Conservation (phyloP, 1,139 yeast genomes). For the Pichia sp. region DNA sequence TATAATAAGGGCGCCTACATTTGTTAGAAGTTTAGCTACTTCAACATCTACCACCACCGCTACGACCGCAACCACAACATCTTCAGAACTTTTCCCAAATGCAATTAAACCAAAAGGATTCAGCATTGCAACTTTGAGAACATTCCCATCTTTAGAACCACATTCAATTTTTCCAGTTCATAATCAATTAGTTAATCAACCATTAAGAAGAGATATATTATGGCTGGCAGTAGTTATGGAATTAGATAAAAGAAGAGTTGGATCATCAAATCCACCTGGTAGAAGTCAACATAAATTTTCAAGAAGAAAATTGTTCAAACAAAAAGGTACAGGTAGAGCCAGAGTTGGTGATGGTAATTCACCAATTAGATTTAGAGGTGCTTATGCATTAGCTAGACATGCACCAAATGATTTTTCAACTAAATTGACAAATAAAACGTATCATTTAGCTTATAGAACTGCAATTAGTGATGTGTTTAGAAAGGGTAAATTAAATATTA, state of each 20-base stretch:
- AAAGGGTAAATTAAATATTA: slow-evolving; percentile 60
- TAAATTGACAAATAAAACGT: slow-evolving; percentile 68
- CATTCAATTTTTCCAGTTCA: slow-evolving; percentile 70
- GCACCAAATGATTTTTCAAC: slow-evolving; percentile 92
- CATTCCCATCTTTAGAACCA: slow-evolving; percentile 90
- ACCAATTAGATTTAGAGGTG: slow-evolving; percentile 86
- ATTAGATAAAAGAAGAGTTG: slow-evolving; percentile 84
- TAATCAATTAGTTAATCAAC: slow-evolving; percentile 56
- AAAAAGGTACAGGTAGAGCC: slow-evolving; percentile 93
- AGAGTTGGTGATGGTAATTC: slow-evolving; percentile 95
- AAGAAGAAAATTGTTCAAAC: slow-evolving; percentile 74
- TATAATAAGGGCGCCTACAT: slow-evolving; percentile 1
- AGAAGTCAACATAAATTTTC: slow-evolving; percentile 85
- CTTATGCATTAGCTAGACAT: slow-evolving; percentile 79
- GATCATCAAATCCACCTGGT: slow-evolving; percentile 78
- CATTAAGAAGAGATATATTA: slow-evolving; percentile 80
- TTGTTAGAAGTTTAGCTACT: slow-evolving; percentile 10
- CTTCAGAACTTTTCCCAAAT: slow-evolving; percentile 18
- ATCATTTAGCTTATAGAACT: slow-evolving; percentile 66
- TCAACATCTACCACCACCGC: slow-evolving; percentile 7
- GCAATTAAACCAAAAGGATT: slow-evolving; percentile 54
- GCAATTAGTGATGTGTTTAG: slow-evolving; percentile 80
- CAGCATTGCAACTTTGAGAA: slow-evolving; percentile 73
- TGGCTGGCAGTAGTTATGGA: slow-evolving; percentile 95
- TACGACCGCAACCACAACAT: not conserved